Conservation (phyloP, 108 stramenopile species). For the Fragilaria radians region DNA sequence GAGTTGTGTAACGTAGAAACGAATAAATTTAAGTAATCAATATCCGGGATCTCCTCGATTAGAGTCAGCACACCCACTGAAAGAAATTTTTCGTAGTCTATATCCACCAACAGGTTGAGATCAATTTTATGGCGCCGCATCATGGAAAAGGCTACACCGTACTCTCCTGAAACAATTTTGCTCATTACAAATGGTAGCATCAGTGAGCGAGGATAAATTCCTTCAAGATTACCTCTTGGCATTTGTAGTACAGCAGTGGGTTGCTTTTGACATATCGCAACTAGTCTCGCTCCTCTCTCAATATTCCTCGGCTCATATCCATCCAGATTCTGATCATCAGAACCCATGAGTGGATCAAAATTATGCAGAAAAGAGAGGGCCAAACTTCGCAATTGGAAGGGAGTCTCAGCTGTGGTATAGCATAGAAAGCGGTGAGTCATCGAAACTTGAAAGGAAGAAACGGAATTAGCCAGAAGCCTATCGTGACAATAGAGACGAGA, state of each 20-base stretch:
- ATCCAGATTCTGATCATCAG: conserved; percentile 60
- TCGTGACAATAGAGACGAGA: conserved; percentile 73
- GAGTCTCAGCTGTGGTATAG: conserved; percentile 62
- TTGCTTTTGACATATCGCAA: conserved; percentile 52
- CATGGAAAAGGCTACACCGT: conserved; percentile 53
- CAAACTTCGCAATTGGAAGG: conserved; percentile 58
- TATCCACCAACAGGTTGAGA: conserved; percentile 77
- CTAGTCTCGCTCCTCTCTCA: conserved; percentile 70
- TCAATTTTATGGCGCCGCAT: conserved; percentile 84
- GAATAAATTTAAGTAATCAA: conserved; percentile 83
- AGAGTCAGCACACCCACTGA: conserved; percentile 41
- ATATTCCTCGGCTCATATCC: conserved; percentile 82
- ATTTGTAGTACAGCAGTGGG: conserved; percentile 72
- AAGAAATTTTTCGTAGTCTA: conserved; percentile 54
- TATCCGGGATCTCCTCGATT: conserved; percentile 51
- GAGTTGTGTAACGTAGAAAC: conserved; percentile 62
- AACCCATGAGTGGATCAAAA: conserved; percentile 79
- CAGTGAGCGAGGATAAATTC: conserved; percentile 71
- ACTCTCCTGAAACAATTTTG: conserved; percentile 42
- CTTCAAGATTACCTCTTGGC: conserved; percentile 84
- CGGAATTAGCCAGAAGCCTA: conserved; percentile 59
- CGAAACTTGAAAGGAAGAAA: conserved; percentile 62
- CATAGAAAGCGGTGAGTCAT: conserved; percentile 55
- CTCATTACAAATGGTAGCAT: conserved; percentile 64
- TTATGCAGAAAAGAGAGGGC: conserved; percentile 38